A percentile compares a stretch with the other conserved stretches of the same genome.
phyloP scores from a whole-genome alignment of 371 early-diverging fungal genomes.

The Apophysomyces trapeziformis region DNA sequence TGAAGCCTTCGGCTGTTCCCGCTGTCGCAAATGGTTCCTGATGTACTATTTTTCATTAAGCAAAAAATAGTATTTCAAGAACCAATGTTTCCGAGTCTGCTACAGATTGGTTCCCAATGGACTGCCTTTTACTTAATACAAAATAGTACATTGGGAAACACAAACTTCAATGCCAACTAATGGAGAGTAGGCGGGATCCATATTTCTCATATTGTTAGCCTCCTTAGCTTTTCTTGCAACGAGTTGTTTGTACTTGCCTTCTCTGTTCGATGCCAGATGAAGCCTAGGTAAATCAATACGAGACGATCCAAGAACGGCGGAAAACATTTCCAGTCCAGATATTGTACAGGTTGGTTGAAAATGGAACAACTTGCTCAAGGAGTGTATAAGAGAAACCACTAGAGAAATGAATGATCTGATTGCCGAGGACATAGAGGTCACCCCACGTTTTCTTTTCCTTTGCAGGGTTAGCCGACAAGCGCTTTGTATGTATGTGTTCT shows the following conservation, averaged over 20 bases:
- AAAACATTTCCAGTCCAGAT: not conserved
- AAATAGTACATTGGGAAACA: too few relatives aligned
- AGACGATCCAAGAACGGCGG: not conserved
- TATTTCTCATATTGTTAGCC: not conserved
- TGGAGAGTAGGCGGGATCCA: too few relatives aligned
- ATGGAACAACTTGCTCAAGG: not conserved
- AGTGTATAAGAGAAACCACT: slow-evolving; percentile 13
- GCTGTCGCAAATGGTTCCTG: too few relatives aligned
- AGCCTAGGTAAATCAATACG: not conserved
- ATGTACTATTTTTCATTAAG: too few relatives aligned
- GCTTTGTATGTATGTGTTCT: not conserved
- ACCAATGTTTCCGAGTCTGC: too few relatives aligned
- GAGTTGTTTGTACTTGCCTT: not conserved
- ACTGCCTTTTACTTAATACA: too few relatives aligned
- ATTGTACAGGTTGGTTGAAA: not conserved
- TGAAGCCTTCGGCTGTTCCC: not conserved
- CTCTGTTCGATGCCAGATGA: not conserved
- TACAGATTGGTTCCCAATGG: too few relatives aligned
- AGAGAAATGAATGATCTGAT: slow-evolving; percentile 30
- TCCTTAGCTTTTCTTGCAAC: not conserved
- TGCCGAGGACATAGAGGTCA: not conserved
- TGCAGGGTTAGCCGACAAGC: not conserved
- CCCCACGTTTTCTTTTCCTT: not conserved
- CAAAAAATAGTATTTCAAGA: too few relatives aligned
- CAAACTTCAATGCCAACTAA: too few relatives aligned